Percentiles rank a stretch among this genome's conserved stretches.
Evolutionary conservation across 352 stramenopile genomes (phyloP).

Genomic region (Phytophthora meadii): DNA sequence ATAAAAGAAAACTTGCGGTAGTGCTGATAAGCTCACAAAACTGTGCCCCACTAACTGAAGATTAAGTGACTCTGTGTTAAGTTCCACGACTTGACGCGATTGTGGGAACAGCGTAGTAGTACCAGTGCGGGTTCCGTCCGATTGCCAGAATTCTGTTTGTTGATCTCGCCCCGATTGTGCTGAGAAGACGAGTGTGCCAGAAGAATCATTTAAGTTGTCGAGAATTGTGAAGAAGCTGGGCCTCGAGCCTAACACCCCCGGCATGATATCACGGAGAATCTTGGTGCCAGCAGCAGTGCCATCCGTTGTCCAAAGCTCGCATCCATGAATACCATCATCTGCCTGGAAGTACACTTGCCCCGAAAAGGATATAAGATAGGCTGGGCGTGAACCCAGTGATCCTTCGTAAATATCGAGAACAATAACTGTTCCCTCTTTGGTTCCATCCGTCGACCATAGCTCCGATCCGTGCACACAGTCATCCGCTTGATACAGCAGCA

Average conservation of each 20-base stretch:
- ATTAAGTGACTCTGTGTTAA: slow-evolving; percentile 47
- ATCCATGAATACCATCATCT: slow-evolving; percentile 75
- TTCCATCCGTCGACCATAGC: slow-evolving; percentile 83
- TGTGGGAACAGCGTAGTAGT: slow-evolving; percentile 46
- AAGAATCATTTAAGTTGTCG: not conserved
- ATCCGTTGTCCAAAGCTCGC: slow-evolving; percentile 84
- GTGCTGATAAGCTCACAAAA: slow-evolving; percentile 21
- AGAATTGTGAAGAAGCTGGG: slow-evolving; percentile 59
- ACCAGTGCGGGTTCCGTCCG: slow-evolving; percentile 49
- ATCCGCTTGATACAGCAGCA: slow-evolving; percentile 85
- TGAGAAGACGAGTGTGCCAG: slow-evolving; percentile 36
- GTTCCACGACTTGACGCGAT: slow-evolving; percentile 38
- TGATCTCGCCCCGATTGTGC: slow-evolving; percentile 43
- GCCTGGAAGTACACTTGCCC: slow-evolving; percentile 78
- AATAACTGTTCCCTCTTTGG: slow-evolving; percentile 48
- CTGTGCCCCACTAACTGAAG: slow-evolving; percentile 12
- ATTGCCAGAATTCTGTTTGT: slow-evolving; percentile 60
- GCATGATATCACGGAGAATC: slow-evolving; percentile 68
- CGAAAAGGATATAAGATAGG: slow-evolving; percentile 59
- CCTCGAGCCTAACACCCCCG: slow-evolving; percentile 40
- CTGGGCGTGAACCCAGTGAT: slow-evolving; percentile 44
- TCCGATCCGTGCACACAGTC: slow-evolving; percentile 84
- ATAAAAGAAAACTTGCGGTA: slow-evolving; percentile 29
- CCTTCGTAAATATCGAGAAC: slow-evolving; percentile 73
- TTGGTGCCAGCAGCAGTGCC: slow-evolving; percentile 53